Base-by-base conservation (phyloP, 176 grass and related monocot species). In the Aegilops longissima region DNA sequence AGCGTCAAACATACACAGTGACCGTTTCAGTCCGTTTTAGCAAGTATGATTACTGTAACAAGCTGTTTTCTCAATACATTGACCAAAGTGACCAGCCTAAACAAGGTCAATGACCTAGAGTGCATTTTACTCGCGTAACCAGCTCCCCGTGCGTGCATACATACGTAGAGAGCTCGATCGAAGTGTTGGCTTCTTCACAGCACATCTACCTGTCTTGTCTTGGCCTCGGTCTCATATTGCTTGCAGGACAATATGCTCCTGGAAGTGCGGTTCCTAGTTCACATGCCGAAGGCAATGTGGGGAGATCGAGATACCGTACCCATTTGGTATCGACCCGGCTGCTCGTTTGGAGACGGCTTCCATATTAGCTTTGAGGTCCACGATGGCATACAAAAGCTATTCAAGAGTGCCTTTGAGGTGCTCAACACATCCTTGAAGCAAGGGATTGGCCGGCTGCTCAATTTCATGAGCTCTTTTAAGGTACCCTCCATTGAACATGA, bases 301-400 rank as follows among this genome's bases (percentile, higher is more conserved):
- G 4, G 2, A 24, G 1, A 39, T 95, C 4, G 59, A 70, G 0
- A 88, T 95, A 1, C 79, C 17, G 0, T 92, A 84, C 27, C 88
- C 90, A 1, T 95, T 95, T 38, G 90, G 90, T 45, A 62, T 95
- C 5, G 85, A 86, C 1, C 5, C 29, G 18, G 35, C 33, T 95
- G 93, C 27, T 90, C 56, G 0, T 7, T 42, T 1, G 1, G 14
- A 18, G 2, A 6, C 23, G 20, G n/a, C 31, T 33, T 33, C 31
- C 31, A 33, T 3, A 33, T 33, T 33, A 33, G 31, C 31, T 33
- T 2, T 44, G 0, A 33, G 0, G 10, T 5, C 0, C 30, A 4
- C 9, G 30, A 25, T 36, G 67, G 45, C 25, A 12, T 27, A 4
- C 12, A 1, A 1, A 85, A 58, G 25, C 74, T 82, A 36, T 16